A percentile compares a stretch with the other conserved stretches of the same genome.
These are phyloP conservation scores for Sporothrix luriei DNA, from an alignment of 2,329 filamentous ascomycete species.

Conservation along the genomic window DNA sequence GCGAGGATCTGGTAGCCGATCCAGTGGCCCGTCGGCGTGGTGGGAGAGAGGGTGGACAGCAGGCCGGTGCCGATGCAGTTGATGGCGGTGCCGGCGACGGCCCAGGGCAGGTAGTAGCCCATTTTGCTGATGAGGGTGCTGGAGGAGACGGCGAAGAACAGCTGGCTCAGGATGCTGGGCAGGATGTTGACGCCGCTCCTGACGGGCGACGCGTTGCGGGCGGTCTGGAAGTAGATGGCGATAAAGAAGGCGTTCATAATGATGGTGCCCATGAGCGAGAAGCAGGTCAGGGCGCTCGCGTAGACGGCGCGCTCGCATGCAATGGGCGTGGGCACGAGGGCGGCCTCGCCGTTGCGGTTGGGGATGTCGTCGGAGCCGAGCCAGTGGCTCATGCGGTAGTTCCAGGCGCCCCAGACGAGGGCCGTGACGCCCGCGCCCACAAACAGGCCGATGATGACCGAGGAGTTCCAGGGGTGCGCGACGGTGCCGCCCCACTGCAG, in stretches of 20 bases:
- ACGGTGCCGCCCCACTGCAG: constrained; percentile 48
- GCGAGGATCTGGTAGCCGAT: constrained; percentile 42
- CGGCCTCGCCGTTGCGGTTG: constrained; percentile 38
- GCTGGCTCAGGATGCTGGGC: constrained; percentile 37
- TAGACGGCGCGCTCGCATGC: constrained; percentile 37
- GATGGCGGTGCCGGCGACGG: constrained; percentile 41
- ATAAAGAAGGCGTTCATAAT: constrained; percentile 41
- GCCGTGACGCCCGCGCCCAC: constrained; percentile 43
- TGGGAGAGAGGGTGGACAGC: constrained; percentile 41
- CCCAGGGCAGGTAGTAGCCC: constrained; percentile 46
- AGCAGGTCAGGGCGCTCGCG: constrained; percentile 36
- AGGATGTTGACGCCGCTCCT: constrained; percentile 42
- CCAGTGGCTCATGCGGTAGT: constrained; percentile 38
- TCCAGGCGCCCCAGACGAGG: constrained; percentile 42
- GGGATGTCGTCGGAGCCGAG: neutral
- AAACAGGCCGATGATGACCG: constrained; percentile 44
- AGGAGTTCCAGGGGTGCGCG: constrained; percentile 35
- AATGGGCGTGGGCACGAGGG: constrained; percentile 39
- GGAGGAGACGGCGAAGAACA: constrained; percentile 37
- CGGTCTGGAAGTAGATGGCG: constrained; percentile 46
- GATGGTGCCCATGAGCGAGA: constrained; percentile 37
- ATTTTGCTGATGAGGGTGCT: constrained; percentile 36
- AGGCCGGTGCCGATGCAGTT: constrained; percentile 43
- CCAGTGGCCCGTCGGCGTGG: constrained; percentile 40
- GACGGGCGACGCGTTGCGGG: constrained; percentile 39